A percentile compares a stretch with the other conserved stretches of the same genome.
Conservation (phyloP, 2,329 filamentous ascomycete species). For the Esteya vermicola region DNA sequence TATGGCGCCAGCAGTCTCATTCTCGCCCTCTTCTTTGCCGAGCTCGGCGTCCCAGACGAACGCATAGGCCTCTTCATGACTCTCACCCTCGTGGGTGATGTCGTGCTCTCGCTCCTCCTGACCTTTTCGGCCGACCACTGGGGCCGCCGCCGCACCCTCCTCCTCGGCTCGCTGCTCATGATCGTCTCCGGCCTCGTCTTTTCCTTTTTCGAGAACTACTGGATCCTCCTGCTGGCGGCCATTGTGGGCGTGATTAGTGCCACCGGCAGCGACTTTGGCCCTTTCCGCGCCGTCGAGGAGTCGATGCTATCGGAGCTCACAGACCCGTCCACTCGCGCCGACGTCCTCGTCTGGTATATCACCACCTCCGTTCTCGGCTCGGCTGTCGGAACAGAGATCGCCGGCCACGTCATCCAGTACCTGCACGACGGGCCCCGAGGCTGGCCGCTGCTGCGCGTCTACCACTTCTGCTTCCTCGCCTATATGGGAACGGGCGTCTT, state of each 20-base stretch:
- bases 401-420: constrained; percentile 34
- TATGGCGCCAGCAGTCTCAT: constrained; percentile 47
- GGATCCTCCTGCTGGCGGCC: constrained; percentile 42
- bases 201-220: constrained; percentile 39
- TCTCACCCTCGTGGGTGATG: constrained; percentile 46
- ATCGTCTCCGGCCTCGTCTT: constrained; percentile 39
- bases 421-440: constrained; percentile 25
- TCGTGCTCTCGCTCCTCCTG: constrained; percentile 39
- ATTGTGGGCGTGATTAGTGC: constrained; percentile 48
- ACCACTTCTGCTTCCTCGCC: constrained; percentile 44
- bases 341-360: constrained; percentile 56
- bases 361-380: constrained; percentile 41
- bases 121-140: constrained; percentile 45
- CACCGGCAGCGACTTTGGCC: constrained; percentile 51
- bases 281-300: constrained; percentile 54
- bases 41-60: constrained; percentile 38
- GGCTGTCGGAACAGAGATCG: constrained; percentile 34
- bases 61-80: constrained; percentile 52
- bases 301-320: constrained; percentile 48
- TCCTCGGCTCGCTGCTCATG: constrained; percentile 41
- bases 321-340: constrained; percentile 34
- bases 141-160: constrained; percentile 39
- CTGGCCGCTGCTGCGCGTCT: constrained; percentile 35
- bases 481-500: constrained; percentile 40
- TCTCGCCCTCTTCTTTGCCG: constrained; percentile 45